These are phyloP conservation scores for Solanum pimpinellifolium DNA, from an alignment of 257 asterid genomes.

Conservation along the genomic window DNA sequence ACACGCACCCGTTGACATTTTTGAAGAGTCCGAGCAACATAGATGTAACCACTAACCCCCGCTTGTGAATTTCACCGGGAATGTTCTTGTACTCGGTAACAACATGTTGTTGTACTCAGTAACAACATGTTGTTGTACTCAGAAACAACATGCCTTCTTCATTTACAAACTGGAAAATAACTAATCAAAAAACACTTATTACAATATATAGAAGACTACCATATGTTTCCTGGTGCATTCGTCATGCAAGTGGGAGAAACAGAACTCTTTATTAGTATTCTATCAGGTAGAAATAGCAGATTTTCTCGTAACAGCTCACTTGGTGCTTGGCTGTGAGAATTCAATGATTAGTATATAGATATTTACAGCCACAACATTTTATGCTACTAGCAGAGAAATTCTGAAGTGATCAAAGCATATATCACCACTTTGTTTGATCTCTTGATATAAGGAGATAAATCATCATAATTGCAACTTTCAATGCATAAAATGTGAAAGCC, in stretches of 20 bases:
- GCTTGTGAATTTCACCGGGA: background rate
- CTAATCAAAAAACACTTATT: background rate
- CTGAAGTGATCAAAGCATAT: background rate
- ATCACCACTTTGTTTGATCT: background rate
- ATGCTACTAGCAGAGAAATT: background rate
- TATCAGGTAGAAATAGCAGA: background rate
- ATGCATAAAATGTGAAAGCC: constrained; percentile 3
- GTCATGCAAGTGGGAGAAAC: background rate
- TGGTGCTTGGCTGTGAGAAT: background rate
- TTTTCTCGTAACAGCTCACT: background rate
- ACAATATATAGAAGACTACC: background rate
- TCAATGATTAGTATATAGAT: background rate
- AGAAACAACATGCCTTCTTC: background rate
- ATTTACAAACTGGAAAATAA: background rate
- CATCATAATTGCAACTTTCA: background rate
- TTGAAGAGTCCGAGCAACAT: no score
- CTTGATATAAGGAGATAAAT: background rate
- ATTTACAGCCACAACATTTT: background rate
- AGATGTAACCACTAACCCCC: background rate
- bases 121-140: background rate
- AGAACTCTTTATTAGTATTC: background rate
- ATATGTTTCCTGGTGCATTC: background rate
- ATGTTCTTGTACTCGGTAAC: background rate
- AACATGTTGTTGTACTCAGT: background rate
- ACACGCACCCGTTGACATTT: no score